phyloP scores from a whole-genome alignment of 2,329 filamentous ascomycete genomes.

The Penicillium sp. region DNA sequence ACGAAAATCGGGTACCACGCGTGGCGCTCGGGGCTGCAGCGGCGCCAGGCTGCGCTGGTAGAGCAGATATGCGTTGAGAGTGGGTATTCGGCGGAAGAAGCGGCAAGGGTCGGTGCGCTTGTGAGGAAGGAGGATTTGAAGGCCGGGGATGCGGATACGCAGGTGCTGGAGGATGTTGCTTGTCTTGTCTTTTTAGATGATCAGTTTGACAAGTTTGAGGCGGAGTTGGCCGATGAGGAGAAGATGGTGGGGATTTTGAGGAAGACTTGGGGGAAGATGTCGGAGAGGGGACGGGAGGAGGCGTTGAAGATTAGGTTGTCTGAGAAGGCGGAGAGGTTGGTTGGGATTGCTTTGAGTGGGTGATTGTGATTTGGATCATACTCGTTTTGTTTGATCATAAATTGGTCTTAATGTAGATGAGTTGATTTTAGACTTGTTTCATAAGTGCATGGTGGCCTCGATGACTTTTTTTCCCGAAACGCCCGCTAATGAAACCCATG shows the following conservation, averaged over 20 bases:
- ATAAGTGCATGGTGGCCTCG: too few relatives aligned
- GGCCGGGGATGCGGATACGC: conserved; percentile 51
- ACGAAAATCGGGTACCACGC: conserved; percentile 71
- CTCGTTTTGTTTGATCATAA: background rate
- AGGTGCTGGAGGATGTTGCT: conserved; percentile 78
- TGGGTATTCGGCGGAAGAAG: conserved; percentile 53
- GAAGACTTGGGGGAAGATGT: conserved; percentile 78
- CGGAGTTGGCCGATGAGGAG: conserved; percentile 63
- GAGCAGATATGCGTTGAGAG: conserved; percentile 51
- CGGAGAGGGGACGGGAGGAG: conserved; percentile 57
- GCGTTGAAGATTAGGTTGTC: conserved; percentile 65
- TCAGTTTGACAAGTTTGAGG: conserved; percentile 77
- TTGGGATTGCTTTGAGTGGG: conserved; percentile 59
- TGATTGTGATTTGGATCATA: conserved; percentile 6
- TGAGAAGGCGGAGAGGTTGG: conserved; percentile 58
- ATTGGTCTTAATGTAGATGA: background rate
- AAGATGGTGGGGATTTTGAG: conserved; percentile 68
- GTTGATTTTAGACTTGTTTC: background rate
- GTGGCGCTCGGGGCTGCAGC: conserved; percentile 73
- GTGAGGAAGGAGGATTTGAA: conserved; percentile 74
- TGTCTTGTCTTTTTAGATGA: conserved; percentile 85
- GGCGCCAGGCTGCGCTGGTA: conserved; percentile 64
- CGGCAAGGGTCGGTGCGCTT: conserved; percentile 62
- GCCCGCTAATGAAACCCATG: conserved; percentile 1
- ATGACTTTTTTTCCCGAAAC: background rate